Evolutionary conservation across 2,329 filamentous ascomycete species (phyloP).

Genomic region (Aphanocladium album): DNA sequence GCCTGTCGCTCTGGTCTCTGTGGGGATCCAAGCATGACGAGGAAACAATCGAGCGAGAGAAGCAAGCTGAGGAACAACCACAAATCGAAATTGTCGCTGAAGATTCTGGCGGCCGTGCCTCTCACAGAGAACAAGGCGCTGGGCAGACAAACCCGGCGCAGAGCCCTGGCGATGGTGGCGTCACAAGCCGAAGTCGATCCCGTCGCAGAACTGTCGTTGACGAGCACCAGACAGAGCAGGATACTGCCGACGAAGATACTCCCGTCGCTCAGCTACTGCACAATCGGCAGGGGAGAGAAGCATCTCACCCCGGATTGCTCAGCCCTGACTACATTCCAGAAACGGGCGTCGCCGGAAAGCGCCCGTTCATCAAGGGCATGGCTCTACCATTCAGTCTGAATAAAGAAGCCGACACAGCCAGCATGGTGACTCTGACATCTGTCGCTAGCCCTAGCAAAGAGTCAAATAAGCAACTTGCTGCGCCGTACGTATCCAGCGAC

Average conservation of each 20-base stretch:
- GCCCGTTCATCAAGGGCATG: conserved; percentile 63
- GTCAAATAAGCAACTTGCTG: conserved; percentile 6
- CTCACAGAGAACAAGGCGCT: conserved; percentile 26
- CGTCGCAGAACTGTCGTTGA: conserved; percentile 45
- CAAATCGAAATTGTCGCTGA: conserved; percentile 28
- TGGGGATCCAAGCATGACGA: conserved; percentile 91
- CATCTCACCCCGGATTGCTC: conserved; percentile 37
- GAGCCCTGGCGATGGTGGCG: conserved; percentile 16
- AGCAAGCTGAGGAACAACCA: conserved; percentile 40
- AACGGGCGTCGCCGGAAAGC: conserved; percentile 52
- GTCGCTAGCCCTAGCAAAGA: conserved; percentile 21
- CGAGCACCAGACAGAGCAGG: conserved; percentile 41
- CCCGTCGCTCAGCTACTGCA: conserved; percentile 40
- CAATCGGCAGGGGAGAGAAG: conserved; percentile 34
- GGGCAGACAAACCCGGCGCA: conserved; percentile 31
- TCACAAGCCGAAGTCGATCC: conserved; percentile 34
- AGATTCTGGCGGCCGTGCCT: conserved; percentile 31
- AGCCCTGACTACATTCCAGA: conserved; percentile 39
- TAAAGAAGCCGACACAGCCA: conserved; percentile 59
- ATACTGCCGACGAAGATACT: conserved; percentile 32
- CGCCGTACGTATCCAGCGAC: conserved; percentile 23
- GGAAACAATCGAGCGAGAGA: conserved; percentile 58
- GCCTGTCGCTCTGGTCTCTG: conserved; percentile 75
- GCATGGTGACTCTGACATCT: conserved; percentile 62
- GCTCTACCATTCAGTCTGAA: conserved; percentile 69